Evolutionary conservation across 768 basidiomycete species (phyloP), one percentile per base, ranked within the genome.

Genomic region (Collybia nuda): DNA sequence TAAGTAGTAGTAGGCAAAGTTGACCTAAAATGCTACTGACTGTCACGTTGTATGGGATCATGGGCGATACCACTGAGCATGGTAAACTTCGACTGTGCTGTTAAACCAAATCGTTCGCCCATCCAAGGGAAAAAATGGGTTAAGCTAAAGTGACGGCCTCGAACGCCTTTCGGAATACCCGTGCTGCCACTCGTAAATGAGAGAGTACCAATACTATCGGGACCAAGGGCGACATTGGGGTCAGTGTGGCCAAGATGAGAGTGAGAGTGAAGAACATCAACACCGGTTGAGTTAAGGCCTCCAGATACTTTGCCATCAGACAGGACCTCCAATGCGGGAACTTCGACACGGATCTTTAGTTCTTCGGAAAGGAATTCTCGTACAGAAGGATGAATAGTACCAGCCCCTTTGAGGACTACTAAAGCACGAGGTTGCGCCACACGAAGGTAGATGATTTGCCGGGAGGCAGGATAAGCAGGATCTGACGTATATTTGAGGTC

Each of bases 111-210:
- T 24, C 85, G 72, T 63, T 92, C 72, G 18, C 88, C 88, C 97
- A 99, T 98, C 97, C 97, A 99, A 2, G 95, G 95, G 82, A 98
- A 98, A 79, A 98, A 99, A 66, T 98, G 97, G 0, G 97, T 99
- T 56, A 99, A 72, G 57, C 90, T 93, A 69, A 90, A 98, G 66
- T 99, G 97, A 40, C 97, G 75, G 0, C 97, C 97, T 53, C 81
- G 82, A 17, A 99, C 96, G n/a, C 96, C 96, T 72, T 99, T 98
- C 0, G 97, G 97, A 40, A 98, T 93, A 23, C 97, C 96, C 0
- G 97, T 99, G 59, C 91, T 94, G 47, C 97, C 97, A 58, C 90
- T 94, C 1, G 97, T 99, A 72, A 99, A 99, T 1, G 91, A 93
- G 21, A 99, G 71, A 0, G 97, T 99, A 0, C 90, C 97, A 24